These are phyloP conservation scores for Theileria orientalis DNA, from an alignment of 169 alveolate genomes.

Conservation along the genomic window DNA sequence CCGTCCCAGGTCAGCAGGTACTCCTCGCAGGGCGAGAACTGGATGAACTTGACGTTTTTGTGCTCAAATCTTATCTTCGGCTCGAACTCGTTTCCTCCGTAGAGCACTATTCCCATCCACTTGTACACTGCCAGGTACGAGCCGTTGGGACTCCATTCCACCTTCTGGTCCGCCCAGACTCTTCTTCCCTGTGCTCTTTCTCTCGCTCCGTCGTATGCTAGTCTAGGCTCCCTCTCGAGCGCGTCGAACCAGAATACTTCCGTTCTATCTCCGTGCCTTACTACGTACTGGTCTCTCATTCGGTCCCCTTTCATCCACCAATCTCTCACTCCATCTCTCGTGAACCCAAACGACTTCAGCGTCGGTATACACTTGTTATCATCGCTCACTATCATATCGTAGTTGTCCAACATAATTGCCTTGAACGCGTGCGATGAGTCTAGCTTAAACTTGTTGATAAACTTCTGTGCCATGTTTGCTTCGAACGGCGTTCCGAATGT, in stretches of 20 bases:
- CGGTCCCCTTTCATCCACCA: slow-evolving; percentile 83
- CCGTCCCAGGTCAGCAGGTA: slow-evolving; percentile 90
- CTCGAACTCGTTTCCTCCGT: slow-evolving; percentile 86
- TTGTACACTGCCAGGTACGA: slow-evolving; percentile 86
- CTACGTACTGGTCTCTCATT: slow-evolving; percentile 84
- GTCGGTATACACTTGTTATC: slow-evolving; percentile 76
- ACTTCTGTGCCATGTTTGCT: slow-evolving; percentile 70
- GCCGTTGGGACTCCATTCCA: slow-evolving; percentile 89
- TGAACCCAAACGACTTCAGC: slow-evolving; percentile 77
- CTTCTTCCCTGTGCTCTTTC: slow-evolving; percentile 84
- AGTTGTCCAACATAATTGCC: slow-evolving; percentile 78
- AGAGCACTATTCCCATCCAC: slow-evolving; percentile 86
- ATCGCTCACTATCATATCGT: slow-evolving; percentile 69
- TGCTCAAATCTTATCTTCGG: slow-evolving; percentile 84
- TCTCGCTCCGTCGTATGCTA: slow-evolving; percentile 81
- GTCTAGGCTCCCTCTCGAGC: slow-evolving; percentile 79
- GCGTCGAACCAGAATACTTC: slow-evolving; percentile 88
- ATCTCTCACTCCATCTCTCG: slow-evolving; percentile 81
- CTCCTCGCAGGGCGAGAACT: slow-evolving; percentile 86
- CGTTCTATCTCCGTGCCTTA: slow-evolving; percentile 82
- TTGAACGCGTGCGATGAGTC: slow-evolving; percentile 73
- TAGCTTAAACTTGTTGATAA: slow-evolving; percentile 59
- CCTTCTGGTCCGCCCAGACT: slow-evolving; percentile 86
- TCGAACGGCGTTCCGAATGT: slow-evolving; percentile 75
- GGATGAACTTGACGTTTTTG: slow-evolving; percentile 82